Evolutionary conservation across 1,284 basidiomycete species (phyloP).

Genomic region (Fomitopsis schrenkii): DNA sequence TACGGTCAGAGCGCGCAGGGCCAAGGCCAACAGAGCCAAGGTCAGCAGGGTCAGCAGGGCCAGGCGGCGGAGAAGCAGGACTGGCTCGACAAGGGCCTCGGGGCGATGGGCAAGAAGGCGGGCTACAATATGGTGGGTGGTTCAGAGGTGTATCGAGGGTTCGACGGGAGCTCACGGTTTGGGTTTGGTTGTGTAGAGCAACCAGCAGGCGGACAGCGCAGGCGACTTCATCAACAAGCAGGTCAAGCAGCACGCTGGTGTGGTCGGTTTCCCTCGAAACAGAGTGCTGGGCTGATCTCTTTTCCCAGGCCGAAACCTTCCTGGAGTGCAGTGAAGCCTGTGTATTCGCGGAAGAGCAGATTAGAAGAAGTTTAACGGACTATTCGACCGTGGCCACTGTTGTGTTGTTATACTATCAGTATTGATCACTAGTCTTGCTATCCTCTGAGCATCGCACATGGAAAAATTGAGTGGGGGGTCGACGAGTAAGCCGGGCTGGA

Average conservation of each 20-base stretch:
- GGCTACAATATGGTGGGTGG: conserved; percentile 25
- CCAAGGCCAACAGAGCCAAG: conserved; percentile 5
- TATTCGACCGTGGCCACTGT: too few species aligned
- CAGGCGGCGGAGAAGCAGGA: conserved; percentile 25
- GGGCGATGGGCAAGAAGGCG: conserved; percentile 19
- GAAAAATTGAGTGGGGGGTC: too few species aligned
- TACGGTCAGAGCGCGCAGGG: background rate
- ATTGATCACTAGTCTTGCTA: too few species aligned
- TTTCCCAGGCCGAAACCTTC: conserved; percentile 20
- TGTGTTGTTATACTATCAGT: too few species aligned
- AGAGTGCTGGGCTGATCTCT: too few species aligned
- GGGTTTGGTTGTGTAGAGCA: conserved; percentile 15
- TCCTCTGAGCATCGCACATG: too few species aligned
- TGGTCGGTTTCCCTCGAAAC: background rate
- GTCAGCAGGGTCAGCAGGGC: background rate
- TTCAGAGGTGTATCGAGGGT: too few species aligned
- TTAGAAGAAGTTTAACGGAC: too few species aligned
- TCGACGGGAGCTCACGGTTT: background rate
- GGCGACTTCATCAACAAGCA: conserved; percentile 28
- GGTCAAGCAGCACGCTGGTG: conserved; percentile 18
- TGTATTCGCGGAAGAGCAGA: background rate
- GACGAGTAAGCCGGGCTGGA: too few species aligned
- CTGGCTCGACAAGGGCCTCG: conserved; percentile 29
- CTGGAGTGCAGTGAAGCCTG: conserved; percentile 21
- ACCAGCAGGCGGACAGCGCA: conserved; percentile 24